A percentile compares a stretch with the other conserved stretches of the same genome.
Conservation (phyloP, 2,329 filamentous ascomycete genomes). For the Arthrobotrys megalospora region DNA sequence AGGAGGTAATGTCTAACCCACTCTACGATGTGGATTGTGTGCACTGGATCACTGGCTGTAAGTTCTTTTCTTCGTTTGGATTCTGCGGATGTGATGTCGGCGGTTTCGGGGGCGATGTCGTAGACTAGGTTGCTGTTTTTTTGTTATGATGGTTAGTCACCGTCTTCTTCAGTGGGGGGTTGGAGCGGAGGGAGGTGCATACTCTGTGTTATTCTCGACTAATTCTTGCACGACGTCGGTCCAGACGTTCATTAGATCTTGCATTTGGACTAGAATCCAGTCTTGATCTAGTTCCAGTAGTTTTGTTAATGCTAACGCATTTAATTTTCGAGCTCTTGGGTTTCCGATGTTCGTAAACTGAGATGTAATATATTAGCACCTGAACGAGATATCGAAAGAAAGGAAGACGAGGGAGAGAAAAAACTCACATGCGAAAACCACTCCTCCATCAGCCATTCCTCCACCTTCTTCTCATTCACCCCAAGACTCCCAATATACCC, state of each 20-base stretch:
- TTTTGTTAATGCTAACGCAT: slow-evolving; percentile 79
- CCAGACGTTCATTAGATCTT: slow-evolving; percentile 84
- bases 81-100: slow-evolving; percentile 57
- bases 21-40: slow-evolving; percentile 75
- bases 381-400: neutral
- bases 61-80: slow-evolving; percentile 66
- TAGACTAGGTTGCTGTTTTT: slow-evolving; percentile 61
- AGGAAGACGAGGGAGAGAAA: neutral
- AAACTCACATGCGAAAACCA: slow-evolving; percentile 66
- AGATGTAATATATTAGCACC: slow-evolving; percentile 26
- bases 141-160: slow-evolving; percentile 5
- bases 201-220: slow-evolving; percentile 73
- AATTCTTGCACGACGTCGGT: slow-evolving; percentile 78
- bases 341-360: slow-evolving; percentile 64
- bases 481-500: slow-evolving; percentile 60
- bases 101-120: slow-evolving; percentile 54
- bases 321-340: slow-evolving; percentile 73
- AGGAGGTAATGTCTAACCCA: slow-evolving; percentile 77
- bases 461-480: slow-evolving; percentile 65
- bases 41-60: slow-evolving; percentile 76
- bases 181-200: slow-evolving; percentile 66
- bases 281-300: slow-evolving; percentile 76
- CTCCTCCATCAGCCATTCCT: slow-evolving; percentile 71
- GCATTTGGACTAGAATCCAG: slow-evolving; percentile 75
- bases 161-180: slow-evolving; percentile 66